Evolutionary conservation across 305 asterid species (phyloP).

Genomic region (Andrographis paniculata): DNA sequence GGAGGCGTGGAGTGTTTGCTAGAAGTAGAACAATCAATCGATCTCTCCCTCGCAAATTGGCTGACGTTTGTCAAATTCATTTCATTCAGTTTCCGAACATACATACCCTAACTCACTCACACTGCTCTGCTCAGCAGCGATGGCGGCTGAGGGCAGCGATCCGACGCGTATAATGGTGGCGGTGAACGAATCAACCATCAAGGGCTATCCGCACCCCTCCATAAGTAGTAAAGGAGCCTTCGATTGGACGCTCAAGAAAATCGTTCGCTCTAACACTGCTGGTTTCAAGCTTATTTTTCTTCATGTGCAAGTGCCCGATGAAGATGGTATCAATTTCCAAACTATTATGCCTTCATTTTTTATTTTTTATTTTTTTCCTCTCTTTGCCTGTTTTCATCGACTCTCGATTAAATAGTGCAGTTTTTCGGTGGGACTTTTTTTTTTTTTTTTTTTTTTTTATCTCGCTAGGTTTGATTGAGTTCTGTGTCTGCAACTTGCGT

Average conservation of each 20-base stretch:
- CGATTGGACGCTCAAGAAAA: conserved; percentile 55
- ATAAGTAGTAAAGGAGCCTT: conserved; percentile 66
- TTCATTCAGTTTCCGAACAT: no score
- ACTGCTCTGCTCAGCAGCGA: conserved; percentile 11
- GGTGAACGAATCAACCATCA: conserved; percentile 54
- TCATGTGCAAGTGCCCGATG: conserved; percentile 68
- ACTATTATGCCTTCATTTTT: no score
- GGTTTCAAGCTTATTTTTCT: conserved; percentile 50
- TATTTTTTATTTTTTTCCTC: no score
- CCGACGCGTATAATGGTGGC: conserved; percentile 57
- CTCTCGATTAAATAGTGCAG: background rate
- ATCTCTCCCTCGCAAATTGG: no score
- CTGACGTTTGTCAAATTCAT: no score
- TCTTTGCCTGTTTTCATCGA: background rate
- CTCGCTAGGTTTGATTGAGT: background rate
- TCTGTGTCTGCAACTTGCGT: no score
- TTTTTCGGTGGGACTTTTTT: background rate
- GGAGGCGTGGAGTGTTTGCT: no score
- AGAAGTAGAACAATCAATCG: no score
- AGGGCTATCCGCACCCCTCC: conserved; percentile 67
- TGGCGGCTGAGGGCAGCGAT: conserved; percentile 31
- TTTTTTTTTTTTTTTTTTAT: background rate
- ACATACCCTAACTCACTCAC: no score
- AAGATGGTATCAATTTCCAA: no score
- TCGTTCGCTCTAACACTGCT: conserved; percentile 46